Evolutionary conservation across 768 basidiomycete species (phyloP).

Genomic region (Naganishia vaughanmartiniae): DNA sequence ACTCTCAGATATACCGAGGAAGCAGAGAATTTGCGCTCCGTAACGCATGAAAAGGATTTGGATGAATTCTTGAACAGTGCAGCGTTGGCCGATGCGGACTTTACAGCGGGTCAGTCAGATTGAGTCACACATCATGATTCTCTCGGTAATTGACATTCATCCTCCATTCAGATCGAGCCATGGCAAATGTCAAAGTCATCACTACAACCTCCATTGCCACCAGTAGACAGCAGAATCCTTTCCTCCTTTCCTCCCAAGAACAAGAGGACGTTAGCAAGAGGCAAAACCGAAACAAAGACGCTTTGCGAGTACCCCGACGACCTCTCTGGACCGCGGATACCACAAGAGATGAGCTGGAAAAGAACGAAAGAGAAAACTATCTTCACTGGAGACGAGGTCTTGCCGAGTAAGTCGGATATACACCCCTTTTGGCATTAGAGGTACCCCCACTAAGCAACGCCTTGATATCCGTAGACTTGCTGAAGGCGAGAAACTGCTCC

Average conservation of each 20-base stretch:
- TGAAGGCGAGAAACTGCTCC: slow-evolving; percentile 76
- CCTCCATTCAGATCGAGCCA: slow-evolving; percentile 41
- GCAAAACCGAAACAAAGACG: slow-evolving; percentile 69
- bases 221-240: slow-evolving; percentile 65
- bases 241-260: slow-evolving; percentile 76
- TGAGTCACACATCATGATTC: slow-evolving; percentile 43
- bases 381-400: slow-evolving; percentile 88
- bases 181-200: slow-evolving; percentile 54
- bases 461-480: slow-evolving; percentile 62
- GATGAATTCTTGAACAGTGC: slow-evolving; percentile 96
- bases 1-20: slow-evolving; percentile 13
- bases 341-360: slow-evolving; percentile 73
- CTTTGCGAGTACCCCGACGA: slow-evolving; percentile 81
- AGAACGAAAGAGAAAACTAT: slow-evolving; percentile 84
- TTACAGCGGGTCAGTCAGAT: slow-evolving; percentile 74
- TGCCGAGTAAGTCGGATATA: slow-evolving; percentile 68
- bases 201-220: slow-evolving; percentile 41
- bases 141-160: background rate
- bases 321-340: slow-evolving; percentile 84
- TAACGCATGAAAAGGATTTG: slow-evolving; percentile 92
- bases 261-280: slow-evolving; percentile 71
- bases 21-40: slow-evolving; percentile 63
- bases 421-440: background rate
- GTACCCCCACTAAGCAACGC: background rate
- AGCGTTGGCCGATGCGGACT: slow-evolving; percentile 89